Base-by-base conservation (phyloP, 116 monocot species). In the Dioscorea cayenensis region DNA sequence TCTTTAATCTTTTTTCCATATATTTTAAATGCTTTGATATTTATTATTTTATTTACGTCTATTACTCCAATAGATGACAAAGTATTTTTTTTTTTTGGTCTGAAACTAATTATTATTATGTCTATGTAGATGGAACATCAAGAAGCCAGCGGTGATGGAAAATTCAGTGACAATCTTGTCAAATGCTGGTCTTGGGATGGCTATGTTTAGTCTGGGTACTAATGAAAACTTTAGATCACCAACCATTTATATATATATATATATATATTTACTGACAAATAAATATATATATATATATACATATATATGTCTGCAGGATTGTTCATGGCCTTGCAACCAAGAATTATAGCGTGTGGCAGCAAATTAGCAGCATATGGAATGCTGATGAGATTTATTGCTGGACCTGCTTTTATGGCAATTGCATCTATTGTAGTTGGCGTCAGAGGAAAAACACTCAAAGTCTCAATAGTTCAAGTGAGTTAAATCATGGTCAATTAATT, bases 241-340 rank as follows among this genome's bases (percentile, higher is more conserved):
- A 11, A 51, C 51, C 4, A 12, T 51, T 9, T 51, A 16, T 51
- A 9, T 16, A 16, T 51, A 14, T 51, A 3, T 51, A 14, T 11
- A 17, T 4, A 2, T 5, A 32, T 2, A 32, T 51, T 51, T 51
- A 51, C 11, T 17, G 17, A 51, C 17, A 14, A 1, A 51, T 51
- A 17, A 17, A 14, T 1, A 17, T 11, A 14, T 3, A 16, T n/a
- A n/a, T n/a, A n/a, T n/a, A 51, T 51, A 6, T 28, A 16, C 28
- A 13, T 13, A 65, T 8, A 28, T 8, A 23, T 65, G 28, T n/a
- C 7, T 23, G 18, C 65, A 65, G 65, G 65, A 29, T 12, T 14
- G 27, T 65, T 65, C 27, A 65, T 65, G 65, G 65, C 65, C 5
- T 18, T 65, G 65, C 65, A 65, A 14, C 65, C 65, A 28, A 65